phyloP scores from a whole-genome alignment of 352 stramenopile species.

The Aphanomyces invadans region DNA sequence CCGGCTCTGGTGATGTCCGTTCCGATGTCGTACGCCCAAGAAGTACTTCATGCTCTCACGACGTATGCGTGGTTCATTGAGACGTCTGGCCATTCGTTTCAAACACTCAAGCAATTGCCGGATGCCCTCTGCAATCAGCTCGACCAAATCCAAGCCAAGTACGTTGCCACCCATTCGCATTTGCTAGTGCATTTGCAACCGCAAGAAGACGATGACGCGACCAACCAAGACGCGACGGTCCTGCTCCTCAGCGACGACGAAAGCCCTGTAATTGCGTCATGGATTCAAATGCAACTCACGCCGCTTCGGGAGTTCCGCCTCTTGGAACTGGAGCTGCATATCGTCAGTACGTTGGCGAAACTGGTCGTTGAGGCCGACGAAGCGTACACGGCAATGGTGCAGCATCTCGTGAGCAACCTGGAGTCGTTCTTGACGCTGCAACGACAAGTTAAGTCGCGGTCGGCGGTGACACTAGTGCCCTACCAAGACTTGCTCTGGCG shows the following conservation, averaged over 20 bases:
- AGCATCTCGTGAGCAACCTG: neutral
- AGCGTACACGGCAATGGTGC: conserved; percentile 5
- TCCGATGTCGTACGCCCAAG: conserved; percentile 31
- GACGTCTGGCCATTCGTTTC: conserved; percentile 20
- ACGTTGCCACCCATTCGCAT: neutral
- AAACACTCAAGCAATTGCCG: conserved; percentile 19
- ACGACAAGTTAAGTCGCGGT: conserved; percentile 1
- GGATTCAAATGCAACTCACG: conserved; percentile 68
- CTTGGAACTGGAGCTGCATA: conserved; percentile 52
- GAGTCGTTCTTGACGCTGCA: conserved; percentile 16
- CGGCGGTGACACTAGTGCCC: conserved; percentile 25
- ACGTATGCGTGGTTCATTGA: conserved; percentile 47
- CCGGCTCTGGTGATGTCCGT: conserved; percentile 37
- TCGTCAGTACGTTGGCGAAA: conserved; percentile 33
- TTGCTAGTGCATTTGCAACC: conserved; percentile 23
- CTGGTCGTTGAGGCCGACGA: neutral
- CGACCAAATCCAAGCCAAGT: conserved; percentile 1
- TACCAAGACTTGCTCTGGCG: conserved; percentile 86
- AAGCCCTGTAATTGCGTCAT: conserved; percentile 17
- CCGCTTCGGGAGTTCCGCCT: conserved; percentile 62
- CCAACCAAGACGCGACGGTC: conserved; percentile 26
- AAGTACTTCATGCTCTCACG: conserved; percentile 56
- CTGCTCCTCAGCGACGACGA: conserved; percentile 20
- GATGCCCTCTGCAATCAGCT: neutral
- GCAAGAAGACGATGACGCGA: conserved; percentile 27